Percentiles rank a stretch among this genome's conserved stretches.
phyloP scores from a whole-genome alignment of 2,329 filamentous ascomycete species.

The Epichloe elymi region DNA sequence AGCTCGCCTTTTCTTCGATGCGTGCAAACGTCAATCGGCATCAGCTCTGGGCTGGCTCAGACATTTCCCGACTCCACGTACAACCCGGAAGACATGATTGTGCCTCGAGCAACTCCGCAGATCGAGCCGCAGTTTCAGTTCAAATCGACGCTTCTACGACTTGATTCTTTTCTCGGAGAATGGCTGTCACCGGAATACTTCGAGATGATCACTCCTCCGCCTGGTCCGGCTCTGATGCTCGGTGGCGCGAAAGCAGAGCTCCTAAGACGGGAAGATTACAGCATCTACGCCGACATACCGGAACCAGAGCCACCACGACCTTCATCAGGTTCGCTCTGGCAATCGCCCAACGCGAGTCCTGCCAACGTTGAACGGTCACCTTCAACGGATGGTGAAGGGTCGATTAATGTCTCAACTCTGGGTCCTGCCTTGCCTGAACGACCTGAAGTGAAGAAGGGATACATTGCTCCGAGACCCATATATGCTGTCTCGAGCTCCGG shows the following conservation, averaged over 20 bases:
- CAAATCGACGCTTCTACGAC: constrained; percentile 53
- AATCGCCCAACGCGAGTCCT: constrained; percentile 17
- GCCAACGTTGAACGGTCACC: constrained; percentile 10
- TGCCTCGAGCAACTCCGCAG: constrained; percentile 18
- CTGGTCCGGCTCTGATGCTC: constrained; percentile 75
- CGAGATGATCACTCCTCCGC: constrained; percentile 80
- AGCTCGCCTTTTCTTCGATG: constrained; percentile 90
- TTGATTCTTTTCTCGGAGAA: constrained; percentile 90
- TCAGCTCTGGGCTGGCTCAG: constrained; percentile 72
- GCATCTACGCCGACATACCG: constrained; percentile 25
- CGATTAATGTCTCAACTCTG: constrained; percentile 18
- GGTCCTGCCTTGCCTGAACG: constrained; percentile 20
- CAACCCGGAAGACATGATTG: constrained; percentile 21
- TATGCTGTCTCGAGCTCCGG: constrained; percentile 73
- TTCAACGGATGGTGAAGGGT: constrained; percentile 14
- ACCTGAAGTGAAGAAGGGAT: constrained; percentile 30
- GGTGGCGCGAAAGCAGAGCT: constrained; percentile 80
- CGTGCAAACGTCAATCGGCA: constrained; percentile 79
- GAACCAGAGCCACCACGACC: constrained; percentile 12
- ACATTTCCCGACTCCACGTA: constrained; percentile 20
- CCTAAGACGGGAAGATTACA: constrained; percentile 60
- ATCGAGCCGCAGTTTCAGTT: constrained; percentile 18
- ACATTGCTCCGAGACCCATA: constrained; percentile 63
- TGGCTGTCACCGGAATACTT: constrained; percentile 94
- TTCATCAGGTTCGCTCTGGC: constrained; percentile 19